Base-by-base conservation (phyloP, 176 grass and related monocot species). In the Guadua angustifolia region DNA sequence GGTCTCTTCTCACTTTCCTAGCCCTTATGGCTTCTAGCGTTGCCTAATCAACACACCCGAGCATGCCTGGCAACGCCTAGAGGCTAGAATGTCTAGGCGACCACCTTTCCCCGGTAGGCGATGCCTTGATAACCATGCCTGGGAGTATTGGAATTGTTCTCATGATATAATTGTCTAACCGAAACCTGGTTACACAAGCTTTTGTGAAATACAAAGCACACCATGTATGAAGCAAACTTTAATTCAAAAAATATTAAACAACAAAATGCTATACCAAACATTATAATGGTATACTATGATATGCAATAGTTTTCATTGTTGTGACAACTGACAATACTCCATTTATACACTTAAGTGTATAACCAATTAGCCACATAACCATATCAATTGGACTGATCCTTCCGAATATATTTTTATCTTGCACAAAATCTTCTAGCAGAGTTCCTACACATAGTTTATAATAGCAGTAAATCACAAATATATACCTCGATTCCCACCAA, bases 401-500 rank as follows among this genome's bases (percentile, higher is more conserved):
- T 82, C 72, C 32, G 40, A 32, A 7, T 26, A 40, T 21, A 22
- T 44, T 72, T 63, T 85, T 44, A 51, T 12, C 53, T 76, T 66
- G 22, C 15, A 55, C 12, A 83, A 81, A 77, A 69, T 40, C 19
- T 73, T 75, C 26, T 59, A 64, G 14, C 14, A 17, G 53, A 66
- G 11, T 35, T 44, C 26, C 61, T 24, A 68, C 25, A 82, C 18
- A 80, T 69, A 24, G 12, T 63, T 63, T 17, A 67, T 81, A 80
- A 18, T 17, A 44, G 50, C 43, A 51, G 26, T 44, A 79, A 5
- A 71, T 45, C 46, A 49, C 47, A 56, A 73, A 38, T 33, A 58
- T 58, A 83, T 93, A 98, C 95, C 95, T 91, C 86, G 81, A 88
- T 87, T 98, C 79, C 77, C 85, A 79, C 36, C 63, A 55, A 83